Base-by-base conservation (phyloP, 306 rosid species). In the Dalbergia oliveri region DNA sequence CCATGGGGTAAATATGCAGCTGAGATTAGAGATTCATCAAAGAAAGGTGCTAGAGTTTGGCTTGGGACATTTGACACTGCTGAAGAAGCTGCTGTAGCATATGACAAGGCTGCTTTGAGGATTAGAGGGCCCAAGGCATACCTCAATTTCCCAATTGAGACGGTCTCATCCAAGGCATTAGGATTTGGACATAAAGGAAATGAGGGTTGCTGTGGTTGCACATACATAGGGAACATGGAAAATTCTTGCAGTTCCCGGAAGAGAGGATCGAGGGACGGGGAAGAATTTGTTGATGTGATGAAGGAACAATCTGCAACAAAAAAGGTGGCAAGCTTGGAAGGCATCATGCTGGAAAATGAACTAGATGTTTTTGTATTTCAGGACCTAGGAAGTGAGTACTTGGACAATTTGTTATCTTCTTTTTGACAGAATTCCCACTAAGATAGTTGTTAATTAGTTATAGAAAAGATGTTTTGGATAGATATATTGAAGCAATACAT, bases 1-100 rank as follows among this genome's bases (percentile, higher is more conserved):
- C 99, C 97, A 19, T 94, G 99, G 99, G 99, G 99, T 0, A 94
- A 91, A 84, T 94, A 94, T 56, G 99, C 99, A 0, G 97, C 99
- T 0, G 99, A 94, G 33, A 94, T 94, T 9, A 82, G 99, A 83
- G 99, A 94, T 59, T 91, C 99, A 0, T 82, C 97, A 0, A 88
- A 84, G 57, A 93, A 93, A 84, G 92, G 97, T 3, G 88, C 95
- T 5, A 85, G 99, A 33, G 91, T 93, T 86, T 94, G 99, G 99
- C 97, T 94, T 21, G 99, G 99, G 41, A 92, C 99, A n/a, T 94
- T 91, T 70, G 81, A 88, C 16, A 91, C 97, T 0, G 98, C 92
- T 4, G 97, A 94, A 83, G 97, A 87, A 75, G 98, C 99, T 50
- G 99, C 97, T 81, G 45, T 92, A 81, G 97, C 99, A 66, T 94